A percentile compares a stretch with the other conserved stretches of the same genome.
These are phyloP conservation scores for Lipomyces orientalis DNA, from an alignment of 805 yeast species.

Conservation along the genomic window DNA sequence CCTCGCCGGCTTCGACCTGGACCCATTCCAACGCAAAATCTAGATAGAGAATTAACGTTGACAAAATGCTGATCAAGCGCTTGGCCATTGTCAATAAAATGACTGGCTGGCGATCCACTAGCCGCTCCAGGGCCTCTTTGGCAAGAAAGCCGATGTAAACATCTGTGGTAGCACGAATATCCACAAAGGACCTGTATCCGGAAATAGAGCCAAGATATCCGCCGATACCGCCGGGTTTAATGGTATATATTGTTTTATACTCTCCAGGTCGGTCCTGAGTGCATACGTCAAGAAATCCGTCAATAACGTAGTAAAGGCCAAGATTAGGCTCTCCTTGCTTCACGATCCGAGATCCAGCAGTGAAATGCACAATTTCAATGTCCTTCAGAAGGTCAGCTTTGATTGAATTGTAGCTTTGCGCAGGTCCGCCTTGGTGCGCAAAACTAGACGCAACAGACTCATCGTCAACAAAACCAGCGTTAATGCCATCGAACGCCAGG, in stretches of 20 bases:
- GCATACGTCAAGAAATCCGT: slow-evolving; percentile 73
- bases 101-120: slow-evolving; percentile 77
- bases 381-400: slow-evolving; percentile 60
- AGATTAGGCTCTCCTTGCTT: slow-evolving; percentile 68
- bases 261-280: slow-evolving; percentile 42
- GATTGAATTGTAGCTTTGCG: slow-evolving; percentile 13
- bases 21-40: slow-evolving; percentile 97
- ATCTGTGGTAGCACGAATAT: slow-evolving; percentile 65
- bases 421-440: slow-evolving; percentile 1
- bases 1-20: slow-evolving; percentile 84
- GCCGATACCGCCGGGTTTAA: slow-evolving; percentile 79
- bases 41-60: slow-evolving; percentile 69
- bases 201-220: slow-evolving; percentile 84
- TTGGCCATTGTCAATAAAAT: slow-evolving; percentile 80
- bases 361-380: slow-evolving; percentile 60
- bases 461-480: slow-evolving; percentile 42
- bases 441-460: slow-evolving; percentile 36
- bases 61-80: slow-evolving; percentile 67
- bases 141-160: slow-evolving; percentile 76
- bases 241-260: slow-evolving; percentile 51
- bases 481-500: slow-evolving; percentile 18
- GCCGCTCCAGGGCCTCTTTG: slow-evolving; percentile 61
- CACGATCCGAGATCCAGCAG: slow-evolving; percentile 62
- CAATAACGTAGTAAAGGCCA: slow-evolving; percentile 81
- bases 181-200: slow-evolving; percentile 78